A percentile compares a stretch with the other conserved stretches of the same genome.
Evolutionary conservation across 371 early-diverging fungal genomes (phyloP).

Genomic region (Umbelopsis sp.): DNA sequence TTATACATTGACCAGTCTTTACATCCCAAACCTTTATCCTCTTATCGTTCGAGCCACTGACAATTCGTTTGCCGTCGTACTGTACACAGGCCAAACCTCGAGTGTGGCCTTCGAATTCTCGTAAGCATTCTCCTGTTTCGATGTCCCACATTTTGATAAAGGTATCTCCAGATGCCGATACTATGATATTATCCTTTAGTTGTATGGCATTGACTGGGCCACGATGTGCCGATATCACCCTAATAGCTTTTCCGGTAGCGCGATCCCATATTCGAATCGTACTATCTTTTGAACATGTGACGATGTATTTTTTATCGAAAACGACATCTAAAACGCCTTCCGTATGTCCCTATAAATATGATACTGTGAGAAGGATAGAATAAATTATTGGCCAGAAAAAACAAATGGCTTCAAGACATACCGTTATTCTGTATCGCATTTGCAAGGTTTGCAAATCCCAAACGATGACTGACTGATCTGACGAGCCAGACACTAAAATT

Average conservation of each 20-base stretch:
- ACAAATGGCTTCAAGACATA: background rate
- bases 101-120: conserved; percentile 72
- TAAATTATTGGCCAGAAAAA: background rate
- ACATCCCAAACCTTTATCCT: conserved; percentile 95
- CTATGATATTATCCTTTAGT: conserved; percentile 64
- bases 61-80: conserved; percentile 84
- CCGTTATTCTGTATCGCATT: conserved; percentile 45
- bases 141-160: conserved; percentile 88
- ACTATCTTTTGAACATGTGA: conserved; percentile 92
- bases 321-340: conserved; percentile 82
- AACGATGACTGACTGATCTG: conserved; percentile 84
- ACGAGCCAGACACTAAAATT: conserved; percentile 88
- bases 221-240: conserved; percentile 77
- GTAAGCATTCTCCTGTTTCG: conserved; percentile 64
- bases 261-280: conserved; percentile 88
- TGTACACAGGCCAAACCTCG: conserved; percentile 94
- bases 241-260: conserved; percentile 47
- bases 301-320: conserved; percentile 71
- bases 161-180: conserved; percentile 88
- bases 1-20: conserved; percentile 74
- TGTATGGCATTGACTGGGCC: conserved; percentile 92
- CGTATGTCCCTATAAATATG: conserved; percentile 63
- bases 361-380: background rate
- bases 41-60: conserved; percentile 93
- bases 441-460: conserved; percentile 74